phyloP scores from a whole-genome alignment of 2,329 filamentous ascomycete genomes.

The Xylariales sp. region DNA sequence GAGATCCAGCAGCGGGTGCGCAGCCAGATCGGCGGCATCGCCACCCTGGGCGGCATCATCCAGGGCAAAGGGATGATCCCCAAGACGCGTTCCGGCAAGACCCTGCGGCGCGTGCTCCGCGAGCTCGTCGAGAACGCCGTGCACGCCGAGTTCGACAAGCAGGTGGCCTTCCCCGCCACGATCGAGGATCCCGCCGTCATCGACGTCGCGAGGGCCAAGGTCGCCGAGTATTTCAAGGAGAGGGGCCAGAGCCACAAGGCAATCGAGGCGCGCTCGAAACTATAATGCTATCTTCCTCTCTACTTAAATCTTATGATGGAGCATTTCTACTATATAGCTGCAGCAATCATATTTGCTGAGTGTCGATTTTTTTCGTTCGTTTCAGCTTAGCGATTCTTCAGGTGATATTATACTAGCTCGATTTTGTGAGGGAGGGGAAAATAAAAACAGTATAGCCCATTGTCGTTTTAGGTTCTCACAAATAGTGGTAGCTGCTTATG shows the following conservation, averaged over 20 bases:
- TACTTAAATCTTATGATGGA: too few species aligned
- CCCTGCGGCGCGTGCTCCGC: conserved; percentile 72
- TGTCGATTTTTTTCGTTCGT: too few species aligned
- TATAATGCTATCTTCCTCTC: too few species aligned
- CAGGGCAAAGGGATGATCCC: conserved; percentile 85
- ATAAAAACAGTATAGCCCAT: too few species aligned
- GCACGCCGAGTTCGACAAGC: conserved; percentile 66
- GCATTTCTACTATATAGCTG: too few species aligned
- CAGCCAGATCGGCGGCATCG: conserved; percentile 81
- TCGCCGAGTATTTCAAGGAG: conserved; percentile 70
- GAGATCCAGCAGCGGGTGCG: conserved; percentile 73
- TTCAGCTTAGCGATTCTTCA: too few species aligned
- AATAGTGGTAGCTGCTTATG: too few species aligned
- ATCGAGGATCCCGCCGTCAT: conserved; percentile 78
- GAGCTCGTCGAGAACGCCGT: conserved; percentile 82
- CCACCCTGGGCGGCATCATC: conserved; percentile 79
- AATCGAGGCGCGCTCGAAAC: conserved; percentile 28
- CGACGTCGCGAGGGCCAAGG: conserved; percentile 64
- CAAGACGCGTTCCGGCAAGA: conserved; percentile 90
- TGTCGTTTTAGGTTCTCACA: too few species aligned
- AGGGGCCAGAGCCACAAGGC: conserved; percentile 36
- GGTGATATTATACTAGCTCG: too few species aligned
- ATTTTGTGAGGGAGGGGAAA: too few species aligned
- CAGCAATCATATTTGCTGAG: too few species aligned
- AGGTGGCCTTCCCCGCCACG: conserved; percentile 73